Evolutionary conservation across 2,329 filamentous ascomycete species (phyloP).

Genomic region (Eurotiales sp.): DNA sequence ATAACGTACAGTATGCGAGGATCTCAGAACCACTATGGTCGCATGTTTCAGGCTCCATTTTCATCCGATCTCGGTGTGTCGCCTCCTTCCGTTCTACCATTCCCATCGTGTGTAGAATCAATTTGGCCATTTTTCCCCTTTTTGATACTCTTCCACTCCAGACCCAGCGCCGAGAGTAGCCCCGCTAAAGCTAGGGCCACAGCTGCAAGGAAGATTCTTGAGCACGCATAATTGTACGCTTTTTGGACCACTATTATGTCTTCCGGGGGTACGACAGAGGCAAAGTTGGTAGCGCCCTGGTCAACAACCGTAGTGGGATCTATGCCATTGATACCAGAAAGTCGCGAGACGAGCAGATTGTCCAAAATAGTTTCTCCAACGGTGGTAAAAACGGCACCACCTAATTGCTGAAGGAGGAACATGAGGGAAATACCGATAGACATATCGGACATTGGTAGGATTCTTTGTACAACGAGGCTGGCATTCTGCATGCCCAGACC

Average conservation of each 20-base stretch:
- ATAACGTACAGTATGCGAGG: no score
- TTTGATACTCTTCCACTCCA: slow-evolving; percentile 15
- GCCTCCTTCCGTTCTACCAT: neutral
- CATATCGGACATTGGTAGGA: slow-evolving; percentile 24
- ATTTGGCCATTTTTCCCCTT: slow-evolving; percentile 13
- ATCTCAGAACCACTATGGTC: no score
- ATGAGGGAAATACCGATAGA: slow-evolving; percentile 24
- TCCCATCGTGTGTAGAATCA: neutral
- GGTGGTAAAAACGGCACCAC: slow-evolving; percentile 23
- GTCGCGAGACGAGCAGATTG: slow-evolving; percentile 16
- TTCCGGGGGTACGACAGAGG: neutral
- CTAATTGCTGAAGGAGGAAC: slow-evolving; percentile 23
- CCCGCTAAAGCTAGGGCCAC: slow-evolving; percentile 5
- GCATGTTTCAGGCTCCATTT: no score
- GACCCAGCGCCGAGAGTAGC: slow-evolving; percentile 1
- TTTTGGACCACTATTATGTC: slow-evolving; percentile 2
- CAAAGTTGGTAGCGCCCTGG: slow-evolving; percentile 3
- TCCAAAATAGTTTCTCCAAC: slow-evolving; percentile 23
- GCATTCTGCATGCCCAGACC: slow-evolving; percentile 25
- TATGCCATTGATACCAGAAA: slow-evolving; percentile 27
- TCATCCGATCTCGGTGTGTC: neutral
- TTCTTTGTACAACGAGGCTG: slow-evolving; percentile 23
- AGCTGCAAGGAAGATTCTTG: slow-evolving; percentile 1
- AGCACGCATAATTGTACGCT: slow-evolving; percentile 10
- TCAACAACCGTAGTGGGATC: slow-evolving; percentile 2